Percentiles rank a stretch among this genome's conserved stretches.
Evolutionary conservation across 768 basidiomycete genomes (phyloP).

Genomic region (Pleurotus djamor): DNA sequence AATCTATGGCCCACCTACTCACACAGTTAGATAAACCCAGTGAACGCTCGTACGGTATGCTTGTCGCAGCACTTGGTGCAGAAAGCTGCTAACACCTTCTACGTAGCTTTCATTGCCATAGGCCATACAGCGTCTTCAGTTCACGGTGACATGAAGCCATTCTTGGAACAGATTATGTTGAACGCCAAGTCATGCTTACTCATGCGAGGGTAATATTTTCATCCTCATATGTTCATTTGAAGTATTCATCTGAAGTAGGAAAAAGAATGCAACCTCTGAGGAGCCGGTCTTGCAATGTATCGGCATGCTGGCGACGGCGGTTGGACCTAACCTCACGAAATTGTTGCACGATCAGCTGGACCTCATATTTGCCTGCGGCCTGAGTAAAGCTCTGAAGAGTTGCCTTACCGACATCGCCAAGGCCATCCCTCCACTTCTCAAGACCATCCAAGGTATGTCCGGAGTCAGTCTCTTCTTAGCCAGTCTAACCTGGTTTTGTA

Average conservation of each 20-base stretch:
- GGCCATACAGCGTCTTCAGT: constrained; percentile 93
- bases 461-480: too few relatives aligned
- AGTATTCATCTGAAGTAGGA: constrained; percentile 40
- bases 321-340: constrained; percentile 95
- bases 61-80: too few relatives aligned
- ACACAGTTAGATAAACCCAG: constrained; percentile 85
- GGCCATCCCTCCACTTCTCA: constrained; percentile 86
- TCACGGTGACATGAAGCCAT: constrained; percentile 93
- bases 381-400: constrained; percentile 85
- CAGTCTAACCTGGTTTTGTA: constrained; percentile 22
- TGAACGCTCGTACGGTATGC: constrained; percentile 86
- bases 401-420: constrained; percentile 83
- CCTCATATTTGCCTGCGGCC: constrained; percentile 91
- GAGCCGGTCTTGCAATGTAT: constrained; percentile 98
- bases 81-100: too few relatives aligned
- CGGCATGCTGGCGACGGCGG: constrained; percentile 92
- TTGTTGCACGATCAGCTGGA: constrained; percentile 95
- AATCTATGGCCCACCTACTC: constrained; percentile 90
- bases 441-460: constrained; percentile 89
- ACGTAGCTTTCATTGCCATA: constrained; percentile 88
- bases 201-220: constrained; percentile 66
- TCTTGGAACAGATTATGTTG: constrained; percentile 87
- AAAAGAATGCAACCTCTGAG: constrained; percentile 91
- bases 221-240: background rate
- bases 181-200: constrained; percentile 90